Base-by-base conservation (phyloP, 768 basidiomycete genomes). In the Lentinula aciculospora region DNA sequence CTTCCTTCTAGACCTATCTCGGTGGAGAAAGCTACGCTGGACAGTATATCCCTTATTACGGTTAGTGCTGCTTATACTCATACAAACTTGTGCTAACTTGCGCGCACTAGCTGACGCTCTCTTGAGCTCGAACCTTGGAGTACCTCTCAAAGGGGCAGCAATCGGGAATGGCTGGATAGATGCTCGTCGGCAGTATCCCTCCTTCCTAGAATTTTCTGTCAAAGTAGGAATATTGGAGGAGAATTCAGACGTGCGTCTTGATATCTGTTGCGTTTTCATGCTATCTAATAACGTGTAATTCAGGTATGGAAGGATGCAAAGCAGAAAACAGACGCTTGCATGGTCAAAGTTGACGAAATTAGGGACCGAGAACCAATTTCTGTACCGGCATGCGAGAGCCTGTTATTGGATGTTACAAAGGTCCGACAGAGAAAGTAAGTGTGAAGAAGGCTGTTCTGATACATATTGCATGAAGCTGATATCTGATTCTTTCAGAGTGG, bases 111-210 rank as follows among this genome's bases (percentile, higher is more conserved):
- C 92, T 65, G 81, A 94, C 62, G 89, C 85, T 17, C 76, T 96
- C 45, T 74, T 97, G 29, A 69, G 77, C 60, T 83, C 85, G 5
- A 68, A 78, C 32, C 73, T 92, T 17, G 66, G 75, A 25, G 74
- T 87, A 27, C 85, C 83, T 0, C 74, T 98, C 7, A 80, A 79
- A 44, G 97, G 97, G 1, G 73, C 82, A 15, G 92, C 96, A 0
- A 97, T 99, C 44, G 97, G 97, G 21, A 99, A 99, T 69, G 96
- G 96, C 4, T 99, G 97, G 97, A 96, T 97, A 47, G 95, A 98
- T 68, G 85, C 86, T 0, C 81, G 82, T 40, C 76, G 78, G 57
- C 97, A 99, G 73, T 99, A 98, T 68, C 85, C 90, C 15, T 79
- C 94, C 17, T 98, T 92, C 68, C 72, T 94, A 40, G 93, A 96